Base-by-base conservation (phyloP, 163 green algal genomes). In the Botryococcus braunii region DNA sequence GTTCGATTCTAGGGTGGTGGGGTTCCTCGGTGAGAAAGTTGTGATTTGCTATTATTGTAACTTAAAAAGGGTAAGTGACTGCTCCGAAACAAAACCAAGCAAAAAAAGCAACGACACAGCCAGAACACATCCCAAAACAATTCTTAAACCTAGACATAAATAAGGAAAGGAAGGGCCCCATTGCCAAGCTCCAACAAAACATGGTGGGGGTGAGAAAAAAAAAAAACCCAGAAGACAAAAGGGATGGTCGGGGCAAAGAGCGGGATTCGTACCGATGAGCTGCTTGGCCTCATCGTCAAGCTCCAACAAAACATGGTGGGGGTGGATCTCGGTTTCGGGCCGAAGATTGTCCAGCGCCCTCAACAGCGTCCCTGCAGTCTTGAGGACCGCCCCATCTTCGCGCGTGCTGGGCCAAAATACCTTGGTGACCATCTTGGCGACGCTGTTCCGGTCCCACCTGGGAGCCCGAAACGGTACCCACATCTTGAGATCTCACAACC, bases 361-460 rank as follows among this genome's bases (percentile, higher is more conserved):
- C 21, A 43, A 27, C 64, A 79, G 68, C 49, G 65, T 64, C 36
- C 61, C 41, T 0, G 65, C 62, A 41, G 40, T 68, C 39, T 29
- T 29, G 37, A 64, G 35, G 2, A 27, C 29, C 58, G 32, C 29
- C n/a, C n/a, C n/a, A n/a, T n/a, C n/a, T n/a, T 59, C 47, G 7
- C 27, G 47, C 68, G 46, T 49, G n/a, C 37, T 36, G 17, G 48
- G 31, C 40, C 52, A 52, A 47, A 75, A n/a, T 64, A 87, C 74
- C 73, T 88, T 88, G 29, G 68, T 78, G 49, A 88, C 66, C 66
- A 79, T 70, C 40, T 73, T 70, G 60, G 77, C 68, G 60, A 85
- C 40, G 5, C 67, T 65, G 4, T 65, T 56, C 25, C 82, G 66
- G 58, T 88, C 82, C 82, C 82, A 88, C 66, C 73, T 79, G 73